Evolutionary conservation across 192 early-diverging fungal genomes (phyloP).

Genomic region (Rhizophlyctis rosea): DNA sequence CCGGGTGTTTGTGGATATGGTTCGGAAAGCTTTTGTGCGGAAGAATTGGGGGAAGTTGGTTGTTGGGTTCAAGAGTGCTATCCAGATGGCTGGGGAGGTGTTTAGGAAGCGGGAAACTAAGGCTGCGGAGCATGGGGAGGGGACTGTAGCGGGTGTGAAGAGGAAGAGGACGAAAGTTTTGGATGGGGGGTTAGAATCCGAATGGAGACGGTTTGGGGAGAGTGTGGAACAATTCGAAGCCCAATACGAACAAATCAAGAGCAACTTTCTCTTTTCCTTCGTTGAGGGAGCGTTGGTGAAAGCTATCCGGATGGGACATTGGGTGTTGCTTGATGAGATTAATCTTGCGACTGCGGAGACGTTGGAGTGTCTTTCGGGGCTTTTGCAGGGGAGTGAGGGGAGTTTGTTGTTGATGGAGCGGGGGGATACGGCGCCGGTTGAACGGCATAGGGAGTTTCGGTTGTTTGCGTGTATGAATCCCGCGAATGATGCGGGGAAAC

Average conservation of each 20-base stretch:
- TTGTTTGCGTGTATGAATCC: slow-evolving; percentile 99
- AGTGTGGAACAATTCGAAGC: slow-evolving; percentile 68
- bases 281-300: slow-evolving; percentile 90
- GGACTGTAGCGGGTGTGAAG: slow-evolving; percentile 6
- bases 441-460: slow-evolving; percentile 88
- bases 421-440: slow-evolving; percentile 81
- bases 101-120: slow-evolving; percentile 19
- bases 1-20: slow-evolving; percentile 76
- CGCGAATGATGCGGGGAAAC: slow-evolving; percentile 95
- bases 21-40: slow-evolving; percentile 65
- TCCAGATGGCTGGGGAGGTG: slow-evolving; percentile 73
- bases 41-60: slow-evolving; percentile 84
- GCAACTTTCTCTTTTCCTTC: slow-evolving; percentile 86
- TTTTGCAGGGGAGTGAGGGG: slow-evolving; percentile 78
- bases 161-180: slow-evolving; percentile 27
- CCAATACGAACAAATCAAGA: slow-evolving; percentile 66
- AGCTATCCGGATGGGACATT: slow-evolving; percentile 86
- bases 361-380: slow-evolving; percentile 82
- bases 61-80: slow-evolving; percentile 68
- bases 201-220: slow-evolving; percentile 74
- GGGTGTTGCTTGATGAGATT: slow-evolving; percentile 97
- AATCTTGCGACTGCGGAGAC: slow-evolving; percentile 97
- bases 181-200: slow-evolving; percentile 50
- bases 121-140: slow-evolving; percentile 5
- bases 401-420: slow-evolving; percentile 88